Percentiles rank a stretch among this genome's conserved stretches.
phyloP scores from a whole-genome alignment of 257 asterid genomes.

The Gardenia jasminoides region DNA sequence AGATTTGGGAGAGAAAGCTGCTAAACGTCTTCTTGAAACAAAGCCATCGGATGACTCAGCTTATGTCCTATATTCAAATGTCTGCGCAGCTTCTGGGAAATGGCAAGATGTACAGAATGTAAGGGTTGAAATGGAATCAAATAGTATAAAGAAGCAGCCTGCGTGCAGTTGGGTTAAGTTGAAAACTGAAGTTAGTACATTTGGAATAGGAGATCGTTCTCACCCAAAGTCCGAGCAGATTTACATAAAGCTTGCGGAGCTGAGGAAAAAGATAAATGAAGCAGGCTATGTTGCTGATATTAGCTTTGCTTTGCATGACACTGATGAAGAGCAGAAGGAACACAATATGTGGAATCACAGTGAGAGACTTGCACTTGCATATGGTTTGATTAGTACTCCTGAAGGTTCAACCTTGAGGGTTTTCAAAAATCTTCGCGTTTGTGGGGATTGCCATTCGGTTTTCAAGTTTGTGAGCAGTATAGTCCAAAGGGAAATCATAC shows the following conservation, averaged over 20 bases:
- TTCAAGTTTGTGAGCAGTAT: constrained; percentile 62
- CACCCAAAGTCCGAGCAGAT: constrained; percentile 49
- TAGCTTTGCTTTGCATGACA: constrained; percentile 77
- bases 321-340: constrained; percentile 84
- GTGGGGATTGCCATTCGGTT: constrained; percentile 84
- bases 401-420: constrained; percentile 61
- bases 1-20: constrained; percentile 66
- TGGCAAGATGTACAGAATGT: constrained; percentile 66
- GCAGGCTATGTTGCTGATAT: constrained; percentile 73
- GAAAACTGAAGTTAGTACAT: constrained; percentile 53
- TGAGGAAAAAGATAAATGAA: constrained; percentile 55
- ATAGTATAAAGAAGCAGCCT: constrained; percentile 62
- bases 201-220: constrained; percentile 63
- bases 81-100: constrained; percentile 69
- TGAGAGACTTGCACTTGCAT: constrained; percentile 85
- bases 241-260: constrained; percentile 41
- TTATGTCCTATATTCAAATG: constrained; percentile 74
- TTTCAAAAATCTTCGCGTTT: constrained; percentile 84
- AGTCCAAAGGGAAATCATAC: constrained; percentile 53
- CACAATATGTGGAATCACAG: constrained; percentile 78
- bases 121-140: constrained; percentile 61
- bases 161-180: constrained; percentile 76
- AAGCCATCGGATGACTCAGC: constrained; percentile 87
- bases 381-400: constrained; percentile 50
- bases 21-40: constrained; percentile 46